Evolutionary conservation across 75 land plant species (phyloP), one percentile per base, ranked within the genome.

Genomic region (Larix kaempferi): DNA sequence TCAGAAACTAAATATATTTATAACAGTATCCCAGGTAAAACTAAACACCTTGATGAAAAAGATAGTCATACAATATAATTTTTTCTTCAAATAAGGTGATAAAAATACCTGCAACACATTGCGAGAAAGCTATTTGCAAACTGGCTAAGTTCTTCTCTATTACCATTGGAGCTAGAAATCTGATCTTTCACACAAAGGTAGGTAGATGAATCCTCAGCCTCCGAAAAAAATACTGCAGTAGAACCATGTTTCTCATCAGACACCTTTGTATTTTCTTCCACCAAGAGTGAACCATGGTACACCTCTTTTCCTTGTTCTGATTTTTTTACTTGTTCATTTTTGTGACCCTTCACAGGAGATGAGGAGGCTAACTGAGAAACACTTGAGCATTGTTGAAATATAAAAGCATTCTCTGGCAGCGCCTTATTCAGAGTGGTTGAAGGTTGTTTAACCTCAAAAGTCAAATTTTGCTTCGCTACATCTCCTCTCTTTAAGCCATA

Each of bases 111-210:
- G 87, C 88, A 89, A 69, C 89, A 92, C 74, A 92, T 78, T 25
- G 95, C 90, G 57, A 96, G 80, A 67, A 96, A 96, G 62, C 87
- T 92, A 80, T 85, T 79, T 22, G 92, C 92, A 87, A 96, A 90
- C 41, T 86, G 80, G 27, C 76, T 82, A 22, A 91, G 78, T 54
- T 92, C 84, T 22, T 49, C 27, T 19, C 54, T 44, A 7, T 8
- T 22, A 21, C 49, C 73, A 19, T 69, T 69, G 41, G 10, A 44
- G 23, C 14, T 2, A 5, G 73, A 69, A 39, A 69, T 69, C 39
- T 69, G 73, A 69, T 78, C 79, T 27, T 81, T 64, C 16, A 27
- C 21, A 23, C 56, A 75, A 19, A 59, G 63, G 11, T 35, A 66
- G 56, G 57, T 23, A 33, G 17, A 67, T 57, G 56, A 27, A 33